Evolutionary conservation across 495 filamentous ascomycete genomes (phyloP), one percentile per base, ranked within the genome.

Genomic region (Cercophora sp.): DNA sequence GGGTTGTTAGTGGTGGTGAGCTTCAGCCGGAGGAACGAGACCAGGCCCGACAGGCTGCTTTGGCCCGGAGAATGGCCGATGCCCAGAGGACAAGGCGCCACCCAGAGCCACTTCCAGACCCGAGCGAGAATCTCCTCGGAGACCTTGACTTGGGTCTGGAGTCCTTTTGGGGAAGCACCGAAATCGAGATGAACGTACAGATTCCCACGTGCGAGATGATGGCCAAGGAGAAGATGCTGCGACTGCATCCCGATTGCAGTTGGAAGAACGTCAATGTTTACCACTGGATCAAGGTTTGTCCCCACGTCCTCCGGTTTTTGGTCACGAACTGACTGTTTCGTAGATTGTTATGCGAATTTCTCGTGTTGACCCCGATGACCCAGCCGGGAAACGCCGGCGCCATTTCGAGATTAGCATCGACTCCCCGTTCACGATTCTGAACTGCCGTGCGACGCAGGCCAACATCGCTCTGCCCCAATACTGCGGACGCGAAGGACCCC

Each of bases 371-470:
- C 75, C 81, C 51, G 80, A 84, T 20, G 88, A 98, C 59, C 83
- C 93, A 0, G 73, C 75, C 4, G 76, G 78, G n/a, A 77, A 74
- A 57, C 93, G 91, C 48, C 83, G 93, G 41, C 82, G 93, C 20
- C 94, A 97, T 65, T 98, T 97, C 54, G 93, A 98, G 66, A 98
- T 98, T 57, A 96, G 93, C 52, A 98, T 98, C 58, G 93, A 98
- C 71, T 96, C 90, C 11, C 93, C 93, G 8, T 94, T 97, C 65
- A 91, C 96, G 56, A 87, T 96, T 31, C 87, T 98, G 19, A 92
- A 90, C 54, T 98, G 93, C 70, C 89, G 84, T 42, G 93, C 94
- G 8, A 93, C 91, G 1, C 86, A 91, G 64, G 88, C 89, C 19
- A 96, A 97, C 68, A 93, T 88, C 16, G 81, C 84, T 23, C 81